Evolutionary conservation across 2,329 filamentous ascomycete genomes (phyloP), one percentile per base, ranked within the genome.

Genomic region (Aspergillus amoenus): DNA sequence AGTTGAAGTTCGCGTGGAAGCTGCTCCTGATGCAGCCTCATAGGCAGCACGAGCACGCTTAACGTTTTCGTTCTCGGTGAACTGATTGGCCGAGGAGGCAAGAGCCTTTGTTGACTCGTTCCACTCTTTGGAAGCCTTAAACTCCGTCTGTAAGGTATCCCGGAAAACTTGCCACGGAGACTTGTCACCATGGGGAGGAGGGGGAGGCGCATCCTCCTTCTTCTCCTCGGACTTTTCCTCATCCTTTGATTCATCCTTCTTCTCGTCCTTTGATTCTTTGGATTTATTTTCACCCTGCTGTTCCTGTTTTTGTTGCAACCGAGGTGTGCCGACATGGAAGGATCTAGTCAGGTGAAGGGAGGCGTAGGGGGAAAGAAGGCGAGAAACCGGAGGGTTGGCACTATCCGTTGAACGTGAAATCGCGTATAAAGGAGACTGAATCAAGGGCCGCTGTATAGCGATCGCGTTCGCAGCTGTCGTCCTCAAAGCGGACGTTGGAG

Each of bases 131-230:
- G 93, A 97, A 52, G 91, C 90, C 76, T 97, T 92, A 78, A 99
- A 96, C 77, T 99, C 94, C 56, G 82, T 84, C 74, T 91, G 86
- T 77, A 99, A 85, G n/a, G 94, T 99, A 72, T 99, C 94, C 70
- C 91, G 91, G 79, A 99, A 99, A 32, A 99, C 94, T 74, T 97
- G 91, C 93, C 94, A 97, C 53, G 94, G 94, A 3, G 93, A 94
- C 82, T 99, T 99, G 79, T 96, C 92, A 60, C 94, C 94, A 71
- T 99, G 94, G 18, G 93, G 93, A n/a, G 94, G 93, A 21, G 93
- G 91, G 12, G 93, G 88, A 27, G 85, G 76, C 39, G 80, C 78
- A 60, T 82, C 78, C 50, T 82, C 77, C 44, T 77, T 70, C 41
- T 81, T 75, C 58, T 77, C 74, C 60, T 78, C 45, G 6, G 45